These are phyloP conservation scores for Dryadomyces quercus-mongolicae DNA, from an alignment of 2,329 filamentous ascomycete species.

Conservation along the genomic window DNA sequence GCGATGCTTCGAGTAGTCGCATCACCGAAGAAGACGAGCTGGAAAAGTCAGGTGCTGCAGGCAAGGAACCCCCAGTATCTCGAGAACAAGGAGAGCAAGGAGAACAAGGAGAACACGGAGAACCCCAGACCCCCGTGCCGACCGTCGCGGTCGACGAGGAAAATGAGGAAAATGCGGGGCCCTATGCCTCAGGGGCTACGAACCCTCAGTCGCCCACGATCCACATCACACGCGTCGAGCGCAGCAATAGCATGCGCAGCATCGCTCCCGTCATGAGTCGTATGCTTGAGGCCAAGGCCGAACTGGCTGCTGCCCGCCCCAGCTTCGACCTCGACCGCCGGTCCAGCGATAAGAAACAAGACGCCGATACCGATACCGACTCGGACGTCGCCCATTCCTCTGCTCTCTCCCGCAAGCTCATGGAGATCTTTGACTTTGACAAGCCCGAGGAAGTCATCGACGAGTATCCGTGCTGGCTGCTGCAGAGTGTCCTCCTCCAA, in stretches of 20 bases:
- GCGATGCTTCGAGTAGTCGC: constrained; percentile 1
- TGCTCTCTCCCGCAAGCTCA: constrained; percentile 57
- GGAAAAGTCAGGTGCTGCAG: no score
- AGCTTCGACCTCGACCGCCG: constrained; percentile 41
- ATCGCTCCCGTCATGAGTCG: constrained; percentile 63
- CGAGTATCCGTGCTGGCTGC: constrained; percentile 87
- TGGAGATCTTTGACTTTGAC: constrained; percentile 78
- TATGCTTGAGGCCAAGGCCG: constrained; percentile 61
- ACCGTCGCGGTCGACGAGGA: no score
- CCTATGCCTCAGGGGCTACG: background rate
- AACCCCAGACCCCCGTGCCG: no score
- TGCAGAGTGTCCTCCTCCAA: constrained; percentile 84
- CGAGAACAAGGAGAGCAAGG: no score
- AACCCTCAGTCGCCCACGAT: constrained; percentile 13
- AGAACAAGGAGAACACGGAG: no score
- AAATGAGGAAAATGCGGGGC: background rate
- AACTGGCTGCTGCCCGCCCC: constrained; percentile 42
- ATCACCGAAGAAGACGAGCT: background rate
- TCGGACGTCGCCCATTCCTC: constrained; percentile 31
- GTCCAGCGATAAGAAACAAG: background rate
- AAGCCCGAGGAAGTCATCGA: constrained; percentile 73
- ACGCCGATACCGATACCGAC: constrained; percentile 20
- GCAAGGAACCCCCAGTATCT: no score
- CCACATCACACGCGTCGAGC: constrained; percentile 19
- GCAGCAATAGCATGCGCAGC: constrained; percentile 21